A percentile compares a stretch with the other conserved stretches of the same genome.
These are phyloP conservation scores for Elsinoe perseae DNA, from an alignment of 2,329 filamentous ascomycete species.

Conservation along the genomic window DNA sequence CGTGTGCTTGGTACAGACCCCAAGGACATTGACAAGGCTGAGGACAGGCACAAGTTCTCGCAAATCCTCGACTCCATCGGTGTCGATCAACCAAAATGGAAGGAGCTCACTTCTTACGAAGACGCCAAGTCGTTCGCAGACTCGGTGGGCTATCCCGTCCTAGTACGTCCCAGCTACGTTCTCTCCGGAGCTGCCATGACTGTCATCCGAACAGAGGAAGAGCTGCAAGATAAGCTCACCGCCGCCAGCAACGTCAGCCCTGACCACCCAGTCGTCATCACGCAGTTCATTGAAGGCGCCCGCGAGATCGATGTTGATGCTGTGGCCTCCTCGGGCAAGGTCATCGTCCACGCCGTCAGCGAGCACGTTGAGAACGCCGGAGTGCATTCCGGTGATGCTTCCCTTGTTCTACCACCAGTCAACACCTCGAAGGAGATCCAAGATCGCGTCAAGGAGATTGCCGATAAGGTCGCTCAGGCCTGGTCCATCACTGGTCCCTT, in stretches of 20 bases:
- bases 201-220: slow-evolving; percentile 78
- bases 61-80: slow-evolving; percentile 95
- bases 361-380: slow-evolving; percentile 96
- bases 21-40: slow-evolving; percentile 91
- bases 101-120: slow-evolving; percentile 82
- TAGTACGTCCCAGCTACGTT: slow-evolving; percentile 91
- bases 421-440: slow-evolving; percentile 70
- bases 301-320: slow-evolving; percentile 95
- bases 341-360: slow-evolving; percentile 84
- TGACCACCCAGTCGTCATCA: slow-evolving; percentile 96
- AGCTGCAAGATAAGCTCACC: slow-evolving; percentile 90
- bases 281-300: slow-evolving; percentile 94
- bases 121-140: slow-evolving; percentile 84
- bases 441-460: slow-evolving; percentile 88
- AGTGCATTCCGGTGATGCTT: slow-evolving; percentile 96
- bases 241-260: slow-evolving; percentile 86
- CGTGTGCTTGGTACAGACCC: slow-evolving; percentile 90
- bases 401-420: slow-evolving; percentile 79
- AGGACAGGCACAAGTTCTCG: slow-evolving; percentile 97
- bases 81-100: slow-evolving; percentile 95
- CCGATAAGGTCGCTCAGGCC: slow-evolving; percentile 89
- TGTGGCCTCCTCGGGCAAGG: slow-evolving; percentile 76
- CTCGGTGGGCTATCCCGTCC: slow-evolving; percentile 81
- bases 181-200: slow-evolving; percentile 98
- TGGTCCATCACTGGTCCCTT: slow-evolving; percentile 97